Conservation (phyloP, 768 basidiomycete species). For the Tulasnella sp. region DNA sequence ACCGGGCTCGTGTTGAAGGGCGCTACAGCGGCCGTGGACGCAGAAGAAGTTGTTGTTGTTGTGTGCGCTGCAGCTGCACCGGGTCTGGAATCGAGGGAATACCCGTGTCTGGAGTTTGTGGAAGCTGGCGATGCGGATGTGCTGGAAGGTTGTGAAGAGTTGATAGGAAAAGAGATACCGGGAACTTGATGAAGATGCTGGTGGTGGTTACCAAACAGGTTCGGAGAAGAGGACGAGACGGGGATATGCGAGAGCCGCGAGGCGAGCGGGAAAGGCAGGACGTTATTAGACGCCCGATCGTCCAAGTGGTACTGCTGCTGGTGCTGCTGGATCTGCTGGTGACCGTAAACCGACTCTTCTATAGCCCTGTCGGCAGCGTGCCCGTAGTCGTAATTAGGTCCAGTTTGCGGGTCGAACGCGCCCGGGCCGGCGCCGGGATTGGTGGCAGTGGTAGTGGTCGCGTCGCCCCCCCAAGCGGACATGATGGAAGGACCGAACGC, state of each 20-base stretch:
- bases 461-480: neutral
- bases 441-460: neutral
- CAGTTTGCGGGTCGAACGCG: neutral
- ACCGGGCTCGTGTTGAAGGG: neutral
- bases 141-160: conserved; percentile 11
- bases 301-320: neutral
- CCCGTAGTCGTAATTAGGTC: neutral
- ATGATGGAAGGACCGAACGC: neutral
- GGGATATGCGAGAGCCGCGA: neutral
- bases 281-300: neutral
- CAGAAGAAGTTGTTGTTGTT: too few species aligned
- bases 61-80: too few species aligned
- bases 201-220: neutral
- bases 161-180: neutral
- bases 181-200: neutral
- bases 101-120: neutral
- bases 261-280: neutral
- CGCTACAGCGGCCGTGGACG: neutral
- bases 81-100: conserved; percentile 13
- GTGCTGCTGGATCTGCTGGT: neutral
- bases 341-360: neutral
- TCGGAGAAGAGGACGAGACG: neutral
- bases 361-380: neutral
- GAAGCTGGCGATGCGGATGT: conserved; percentile 16
- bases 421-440: neutral